Conservation (phyloP, 768 basidiomycete genomes). For the Mycena maculata region DNA sequence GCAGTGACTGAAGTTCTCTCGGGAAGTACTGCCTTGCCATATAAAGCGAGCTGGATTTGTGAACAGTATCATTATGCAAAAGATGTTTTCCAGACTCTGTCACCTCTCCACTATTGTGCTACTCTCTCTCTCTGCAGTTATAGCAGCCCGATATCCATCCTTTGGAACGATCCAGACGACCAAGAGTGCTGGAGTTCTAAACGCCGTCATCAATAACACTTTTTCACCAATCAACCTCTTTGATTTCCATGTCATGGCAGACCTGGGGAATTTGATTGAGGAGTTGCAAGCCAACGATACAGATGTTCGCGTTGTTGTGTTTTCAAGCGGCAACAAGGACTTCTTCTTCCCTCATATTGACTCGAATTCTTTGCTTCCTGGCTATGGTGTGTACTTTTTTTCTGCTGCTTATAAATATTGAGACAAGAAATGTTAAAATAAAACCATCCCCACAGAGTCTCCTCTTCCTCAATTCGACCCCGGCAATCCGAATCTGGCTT, state of each 20-base stretch:
- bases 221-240: conserved; percentile 4
- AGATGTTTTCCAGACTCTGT: conserved; percentile 3
- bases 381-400: no score
- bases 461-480: conserved; percentile 10
- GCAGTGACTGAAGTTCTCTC: not conserved
- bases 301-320: no score
- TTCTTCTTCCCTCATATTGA: no score
- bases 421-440: not conserved
- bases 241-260: not conserved
- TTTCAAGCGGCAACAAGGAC: no score
- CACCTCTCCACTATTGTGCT: conserved; percentile 1
- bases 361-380: no score
- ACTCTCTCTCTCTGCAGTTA: not conserved
- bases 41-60: conserved; percentile 16
- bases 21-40: conserved; percentile 1
- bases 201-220: conserved; percentile 14
- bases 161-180: conserved; percentile 9
- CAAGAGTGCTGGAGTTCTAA: not conserved
- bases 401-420: not conserved
- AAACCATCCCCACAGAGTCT: conserved; percentile 4
- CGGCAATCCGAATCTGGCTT: conserved; percentile 3
- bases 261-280: not conserved
- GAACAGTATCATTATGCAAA: conserved; percentile 11
- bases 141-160: conserved; percentile 5
- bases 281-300: not conserved